These are phyloP conservation scores for Gnomoniopsis smithogilvyi DNA, from an alignment of 2,329 filamentous ascomycete species.

Conservation along the genomic window DNA sequence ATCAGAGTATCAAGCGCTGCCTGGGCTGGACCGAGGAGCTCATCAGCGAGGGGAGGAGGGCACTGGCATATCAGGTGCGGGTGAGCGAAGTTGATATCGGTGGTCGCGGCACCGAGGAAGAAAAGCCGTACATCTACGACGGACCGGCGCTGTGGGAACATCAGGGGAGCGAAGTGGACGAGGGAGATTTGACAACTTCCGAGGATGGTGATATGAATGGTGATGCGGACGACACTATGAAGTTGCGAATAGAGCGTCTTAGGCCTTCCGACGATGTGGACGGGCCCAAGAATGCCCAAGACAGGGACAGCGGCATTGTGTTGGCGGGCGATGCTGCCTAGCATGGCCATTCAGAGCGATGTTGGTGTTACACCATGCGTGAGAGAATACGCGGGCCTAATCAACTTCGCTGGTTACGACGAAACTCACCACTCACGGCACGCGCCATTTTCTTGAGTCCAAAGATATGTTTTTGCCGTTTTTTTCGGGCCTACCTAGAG, in stretches of 20 bases:
- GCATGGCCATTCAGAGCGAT: neutral
- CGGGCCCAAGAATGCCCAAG: conserved; percentile 13
- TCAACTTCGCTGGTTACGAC: neutral
- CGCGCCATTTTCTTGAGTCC: conserved; percentile 1
- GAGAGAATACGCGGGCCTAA: neutral
- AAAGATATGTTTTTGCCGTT: too few species aligned
- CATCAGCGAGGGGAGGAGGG: conserved; percentile 84
- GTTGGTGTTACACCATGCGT: neutral
- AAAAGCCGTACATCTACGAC: conserved; percentile 32
- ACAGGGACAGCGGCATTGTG: conserved; percentile 19
- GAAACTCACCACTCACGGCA: conserved; percentile 8
- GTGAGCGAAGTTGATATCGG: conserved; percentile 79
- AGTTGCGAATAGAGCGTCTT: conserved; percentile 15
- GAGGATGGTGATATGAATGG: neutral
- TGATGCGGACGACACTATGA: conserved; percentile 16
- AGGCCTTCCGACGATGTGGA: neutral
- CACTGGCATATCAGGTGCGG: conserved; percentile 76
- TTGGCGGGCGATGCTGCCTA: conserved; percentile 13
- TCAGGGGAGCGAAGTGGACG: neutral
- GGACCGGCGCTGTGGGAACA: conserved; percentile 16
- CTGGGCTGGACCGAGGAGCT: conserved; percentile 86
- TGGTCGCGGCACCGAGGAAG: conserved; percentile 64
- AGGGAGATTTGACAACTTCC: neutral
- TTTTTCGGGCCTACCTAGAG: neutral
- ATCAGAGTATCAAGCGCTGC: conserved; percentile 87